Conservation (phyloP, 192 early-diverging fungal genomes). For the Rhizophagus sp. region DNA sequence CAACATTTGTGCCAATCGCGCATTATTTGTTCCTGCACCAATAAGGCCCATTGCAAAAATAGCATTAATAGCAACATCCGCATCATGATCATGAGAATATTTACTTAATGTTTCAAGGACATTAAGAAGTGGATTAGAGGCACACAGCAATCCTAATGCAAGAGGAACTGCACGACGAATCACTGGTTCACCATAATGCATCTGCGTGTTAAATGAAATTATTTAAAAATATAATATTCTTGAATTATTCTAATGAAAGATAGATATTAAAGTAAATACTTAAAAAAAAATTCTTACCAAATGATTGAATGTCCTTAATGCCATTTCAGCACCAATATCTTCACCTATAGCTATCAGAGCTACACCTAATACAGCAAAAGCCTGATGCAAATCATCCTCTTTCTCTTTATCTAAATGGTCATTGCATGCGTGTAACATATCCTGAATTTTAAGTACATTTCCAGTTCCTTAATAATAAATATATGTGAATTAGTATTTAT, state of each 20-base stretch:
- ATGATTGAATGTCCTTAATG: slow-evolving; percentile 92
- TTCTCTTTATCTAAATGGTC: slow-evolving; percentile 95
- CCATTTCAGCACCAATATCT: slow-evolving; percentile 95
- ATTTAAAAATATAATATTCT: neutral
- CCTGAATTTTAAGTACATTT: slow-evolving; percentile 95
- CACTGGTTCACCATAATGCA: slow-evolving; percentile 98
- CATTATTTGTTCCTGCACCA: slow-evolving; percentile 99
- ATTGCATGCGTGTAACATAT: slow-evolving; percentile 93
- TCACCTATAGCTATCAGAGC: slow-evolving; percentile 97
- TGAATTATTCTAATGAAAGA: no score
- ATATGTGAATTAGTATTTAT: neutral
- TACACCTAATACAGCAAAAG: slow-evolving; percentile 94
- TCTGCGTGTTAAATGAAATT: slow-evolving; percentile 45
- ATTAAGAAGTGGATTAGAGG: slow-evolving; percentile 91
- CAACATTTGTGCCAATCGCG: slow-evolving; percentile 95
- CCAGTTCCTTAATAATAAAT: slow-evolving; percentile 64
- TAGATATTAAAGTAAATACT: neutral
- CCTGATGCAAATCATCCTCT: slow-evolving; percentile 79
- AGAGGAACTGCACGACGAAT: slow-evolving; percentile 94
- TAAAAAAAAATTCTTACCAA: slow-evolving; percentile 51
- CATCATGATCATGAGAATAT: slow-evolving; percentile 98
- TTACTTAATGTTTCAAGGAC: slow-evolving; percentile 96
- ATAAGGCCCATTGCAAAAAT: slow-evolving; percentile 99
- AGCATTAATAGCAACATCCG: slow-evolving; percentile 91
- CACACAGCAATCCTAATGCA: slow-evolving; percentile 91